phyloP scores from a whole-genome alignment of 2,329 filamentous ascomycete species.

The Pseudogymnoascus sp. region DNA sequence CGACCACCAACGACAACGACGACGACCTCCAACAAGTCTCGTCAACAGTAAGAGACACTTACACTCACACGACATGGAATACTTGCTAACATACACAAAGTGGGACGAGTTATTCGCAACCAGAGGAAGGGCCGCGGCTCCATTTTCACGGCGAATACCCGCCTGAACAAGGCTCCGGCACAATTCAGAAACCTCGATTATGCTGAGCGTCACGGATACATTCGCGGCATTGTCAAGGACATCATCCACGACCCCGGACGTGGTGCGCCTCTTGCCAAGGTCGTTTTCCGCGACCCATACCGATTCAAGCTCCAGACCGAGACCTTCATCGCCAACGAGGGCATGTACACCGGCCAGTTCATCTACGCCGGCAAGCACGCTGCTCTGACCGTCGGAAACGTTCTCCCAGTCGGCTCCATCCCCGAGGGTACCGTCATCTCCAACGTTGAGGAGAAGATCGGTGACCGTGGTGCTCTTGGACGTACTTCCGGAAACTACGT shows the following conservation, averaged over 20 bases:
- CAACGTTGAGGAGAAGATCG: constrained; percentile 98
- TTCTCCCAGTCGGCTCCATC: constrained; percentile 88
- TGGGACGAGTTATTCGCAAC: constrained; percentile 60
- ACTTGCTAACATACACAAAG: constrained; percentile 7
- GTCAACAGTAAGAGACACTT: constrained; percentile 8
- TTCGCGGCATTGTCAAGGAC: constrained; percentile 95
- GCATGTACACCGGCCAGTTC: constrained; percentile 99
- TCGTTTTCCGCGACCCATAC: constrained; percentile 97
- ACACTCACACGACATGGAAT: neutral
- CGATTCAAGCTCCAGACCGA: constrained; percentile 94
- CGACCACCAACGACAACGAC: constrained; percentile 8
- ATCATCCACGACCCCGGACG: constrained; percentile 97
- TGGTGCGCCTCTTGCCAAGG: constrained; percentile 94
- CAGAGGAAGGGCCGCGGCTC: constrained; percentile 72
- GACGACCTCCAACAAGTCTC: constrained; percentile 8
- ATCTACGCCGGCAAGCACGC: constrained; percentile 99
- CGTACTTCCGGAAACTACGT: constrained; percentile 99
- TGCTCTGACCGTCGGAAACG: constrained; percentile 90
- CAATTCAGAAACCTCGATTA: constrained; percentile 97
- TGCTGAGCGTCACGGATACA: constrained; percentile 94
- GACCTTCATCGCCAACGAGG: constrained; percentile 99
- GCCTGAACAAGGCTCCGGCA: constrained; percentile 89
- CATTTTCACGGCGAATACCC: constrained; percentile 73
- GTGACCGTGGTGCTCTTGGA: constrained; percentile 92
- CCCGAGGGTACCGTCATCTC: constrained; percentile 98